Conservation (phyloP, 352 stramenopile species). For the Globisporangium recalcitrans region DNA sequence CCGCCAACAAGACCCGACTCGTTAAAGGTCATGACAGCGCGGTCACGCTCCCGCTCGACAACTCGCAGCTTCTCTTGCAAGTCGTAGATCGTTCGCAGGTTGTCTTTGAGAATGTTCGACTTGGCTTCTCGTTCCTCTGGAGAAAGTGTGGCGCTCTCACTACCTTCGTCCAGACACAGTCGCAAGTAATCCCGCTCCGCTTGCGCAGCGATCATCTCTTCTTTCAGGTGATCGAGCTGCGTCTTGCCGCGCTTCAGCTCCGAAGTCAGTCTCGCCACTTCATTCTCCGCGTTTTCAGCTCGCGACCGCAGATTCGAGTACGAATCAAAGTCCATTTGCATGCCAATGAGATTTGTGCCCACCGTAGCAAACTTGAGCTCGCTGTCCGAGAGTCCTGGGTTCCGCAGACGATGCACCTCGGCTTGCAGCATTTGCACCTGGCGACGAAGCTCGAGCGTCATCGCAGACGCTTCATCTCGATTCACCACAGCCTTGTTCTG, state of each 20-base stretch:
- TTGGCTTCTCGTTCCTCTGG: slow-evolving; percentile 49
- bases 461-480: slow-evolving; percentile 66
- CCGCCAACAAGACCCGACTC: slow-evolving; percentile 15
- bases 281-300: slow-evolving; percentile 75
- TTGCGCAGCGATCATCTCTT: slow-evolving; percentile 85
- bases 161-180: slow-evolving; percentile 58
- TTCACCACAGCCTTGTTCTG: slow-evolving; percentile 88
- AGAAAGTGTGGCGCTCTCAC: slow-evolving; percentile 13
- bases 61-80: slow-evolving; percentile 73
- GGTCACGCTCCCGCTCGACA: slow-evolving; percentile 62
- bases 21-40: slow-evolving; percentile 38
- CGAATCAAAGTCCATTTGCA: slow-evolving; percentile 69
- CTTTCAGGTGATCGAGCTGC: slow-evolving; percentile 74
- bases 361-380: slow-evolving; percentile 66
- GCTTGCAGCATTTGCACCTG: slow-evolving; percentile 80
- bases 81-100: slow-evolving; percentile 74
- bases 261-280: slow-evolving; percentile 62
- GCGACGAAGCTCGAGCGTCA: slow-evolving; percentile 68
- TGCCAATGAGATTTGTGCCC: slow-evolving; percentile 56
- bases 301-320: slow-evolving; percentile 65
- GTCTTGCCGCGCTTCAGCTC: slow-evolving; percentile 77
- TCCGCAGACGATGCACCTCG: slow-evolving; percentile 75
- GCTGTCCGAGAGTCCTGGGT: slow-evolving; percentile 74
- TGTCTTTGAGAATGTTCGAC: slow-evolving; percentile 66
- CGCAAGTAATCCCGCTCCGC: slow-evolving; percentile 75